These are phyloP conservation scores for Orychophragmus violaceus DNA, from an alignment of 345 rosid species.

Conservation along the genomic window DNA sequence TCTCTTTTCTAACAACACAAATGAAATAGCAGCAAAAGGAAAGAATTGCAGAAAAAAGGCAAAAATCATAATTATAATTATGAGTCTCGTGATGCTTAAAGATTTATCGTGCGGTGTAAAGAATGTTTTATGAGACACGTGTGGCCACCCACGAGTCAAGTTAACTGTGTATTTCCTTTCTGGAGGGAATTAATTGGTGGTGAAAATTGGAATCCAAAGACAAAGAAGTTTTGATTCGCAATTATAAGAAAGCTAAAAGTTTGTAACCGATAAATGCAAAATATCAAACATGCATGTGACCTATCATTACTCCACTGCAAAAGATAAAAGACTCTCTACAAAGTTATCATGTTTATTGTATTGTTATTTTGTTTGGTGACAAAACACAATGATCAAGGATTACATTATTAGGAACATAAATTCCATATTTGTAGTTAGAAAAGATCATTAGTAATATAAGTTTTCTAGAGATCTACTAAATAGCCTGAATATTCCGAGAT, in stretches of 20 bases:
- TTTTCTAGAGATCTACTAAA: too few relatives aligned
- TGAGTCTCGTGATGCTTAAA: slow-evolving; percentile 16
- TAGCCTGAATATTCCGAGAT: too few relatives aligned
- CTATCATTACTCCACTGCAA: background rate
- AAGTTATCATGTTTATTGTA: background rate
- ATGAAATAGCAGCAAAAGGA: too few relatives aligned
- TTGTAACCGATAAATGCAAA: background rate
- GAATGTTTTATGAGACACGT: slow-evolving; percentile 11
- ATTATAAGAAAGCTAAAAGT: background rate
- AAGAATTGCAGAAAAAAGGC: too few relatives aligned
- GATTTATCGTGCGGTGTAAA: slow-evolving; percentile 3
- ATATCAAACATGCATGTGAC: background rate
- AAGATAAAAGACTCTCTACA: background rate
- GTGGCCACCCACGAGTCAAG: slow-evolving; percentile 9
- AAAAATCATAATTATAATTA: background rate
- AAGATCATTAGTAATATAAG: too few relatives aligned
- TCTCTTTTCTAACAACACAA: too few relatives aligned
- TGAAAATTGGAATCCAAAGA: slow-evolving; percentile 12
- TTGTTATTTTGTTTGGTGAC: too few relatives aligned
- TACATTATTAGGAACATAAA: too few relatives aligned
- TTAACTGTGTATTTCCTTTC: background rate
- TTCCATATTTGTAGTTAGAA: too few relatives aligned
- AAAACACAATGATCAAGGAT: too few relatives aligned
- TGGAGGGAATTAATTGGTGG: background rate
- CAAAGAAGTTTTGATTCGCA: background rate